Conservation (phyloP, 305 asterid species). For the Euphrasia arctica region DNA sequence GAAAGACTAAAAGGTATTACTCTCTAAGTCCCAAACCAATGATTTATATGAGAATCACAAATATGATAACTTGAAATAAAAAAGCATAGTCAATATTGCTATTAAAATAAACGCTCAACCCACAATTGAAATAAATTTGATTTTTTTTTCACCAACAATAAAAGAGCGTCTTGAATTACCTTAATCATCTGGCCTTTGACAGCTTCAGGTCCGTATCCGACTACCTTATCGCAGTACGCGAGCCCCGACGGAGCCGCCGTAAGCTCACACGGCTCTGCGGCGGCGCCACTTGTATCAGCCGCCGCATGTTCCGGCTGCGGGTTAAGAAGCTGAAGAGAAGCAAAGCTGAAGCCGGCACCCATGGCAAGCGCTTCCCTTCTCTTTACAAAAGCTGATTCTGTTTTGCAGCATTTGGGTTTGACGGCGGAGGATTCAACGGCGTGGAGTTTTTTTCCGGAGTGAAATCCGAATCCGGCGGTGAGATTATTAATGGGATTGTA, state of each 20-base stretch:
- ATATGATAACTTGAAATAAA: neutral
- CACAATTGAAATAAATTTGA: too few species aligned
- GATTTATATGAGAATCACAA: too few species aligned
- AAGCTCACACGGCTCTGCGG: slow-evolving; percentile 44
- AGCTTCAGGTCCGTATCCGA: slow-evolving; percentile 64
- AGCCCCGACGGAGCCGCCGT: slow-evolving; percentile 71
- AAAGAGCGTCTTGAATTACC: slow-evolving; percentile 32
- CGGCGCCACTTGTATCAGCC: slow-evolving; percentile 34
- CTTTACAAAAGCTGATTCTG: slow-evolving; percentile 22
- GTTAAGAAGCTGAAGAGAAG: slow-evolving; percentile 32
- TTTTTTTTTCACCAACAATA: too few species aligned
- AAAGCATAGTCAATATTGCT: too few species aligned
- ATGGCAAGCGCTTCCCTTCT: slow-evolving; percentile 66
- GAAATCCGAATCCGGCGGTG: slow-evolving; percentile 7
- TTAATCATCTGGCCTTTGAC: slow-evolving; percentile 82
- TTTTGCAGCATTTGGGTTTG: slow-evolving; percentile 17
- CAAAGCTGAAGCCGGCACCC: slow-evolving; percentile 38
- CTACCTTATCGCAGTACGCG: slow-evolving; percentile 65
- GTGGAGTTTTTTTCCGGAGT: neutral
- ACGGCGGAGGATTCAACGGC: slow-evolving; percentile 25
- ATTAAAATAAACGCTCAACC: too few species aligned
- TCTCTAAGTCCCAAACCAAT: too few species aligned
- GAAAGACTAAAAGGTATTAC: too few species aligned
- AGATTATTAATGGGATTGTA: slow-evolving; percentile 28
- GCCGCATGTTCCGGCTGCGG: slow-evolving; percentile 34